Percentiles rank a stretch among this genome's conserved stretches.
These are phyloP conservation scores for Centaurea solstitialis DNA, from an alignment of 129 eudicot species.

Conservation along the genomic window DNA sequence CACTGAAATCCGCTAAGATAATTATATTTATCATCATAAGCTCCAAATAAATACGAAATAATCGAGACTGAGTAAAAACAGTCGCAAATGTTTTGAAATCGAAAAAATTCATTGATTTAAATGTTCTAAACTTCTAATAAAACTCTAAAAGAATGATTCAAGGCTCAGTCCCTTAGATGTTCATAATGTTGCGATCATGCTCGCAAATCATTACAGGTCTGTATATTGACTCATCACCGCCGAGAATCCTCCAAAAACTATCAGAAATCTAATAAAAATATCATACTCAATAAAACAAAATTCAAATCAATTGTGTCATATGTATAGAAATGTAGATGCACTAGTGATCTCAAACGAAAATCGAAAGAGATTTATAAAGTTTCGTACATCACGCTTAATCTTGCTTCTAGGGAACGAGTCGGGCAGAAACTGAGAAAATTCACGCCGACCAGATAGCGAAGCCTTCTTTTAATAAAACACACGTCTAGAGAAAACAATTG, in stretches of 20 bases:
- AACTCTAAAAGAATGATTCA: background rate
- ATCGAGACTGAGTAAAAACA: too few species aligned
- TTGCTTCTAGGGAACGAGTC: constrained; percentile 72
- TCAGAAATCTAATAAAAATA: background rate
- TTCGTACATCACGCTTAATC: constrained; percentile 36
- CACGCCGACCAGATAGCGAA: constrained; percentile 60
- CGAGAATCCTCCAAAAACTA: background rate
- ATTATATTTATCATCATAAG: too few species aligned
- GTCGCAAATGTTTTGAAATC: background rate
- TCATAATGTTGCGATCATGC: constrained; percentile 57
- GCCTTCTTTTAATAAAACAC: constrained; percentile 5
- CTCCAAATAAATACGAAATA: too few species aligned
- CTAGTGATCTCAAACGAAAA: constrained; percentile 7
- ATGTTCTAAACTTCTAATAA: too few species aligned
- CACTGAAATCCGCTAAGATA: too few species aligned
- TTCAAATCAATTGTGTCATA: background rate
- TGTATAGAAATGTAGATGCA: constrained; percentile 31
- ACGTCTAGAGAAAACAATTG: background rate
- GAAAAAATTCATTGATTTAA: background rate
- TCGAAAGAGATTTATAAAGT: background rate
- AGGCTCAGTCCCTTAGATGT: constrained; percentile 74
- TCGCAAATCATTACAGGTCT: constrained; percentile 77
- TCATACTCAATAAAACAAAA: background rate
- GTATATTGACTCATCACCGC: constrained; percentile 55
- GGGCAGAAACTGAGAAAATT: constrained; percentile 34